Evolutionary conservation across 306 rosid species (phyloP), one percentile per base, ranked within the genome.

Genomic region (Fagus crenata): DNA sequence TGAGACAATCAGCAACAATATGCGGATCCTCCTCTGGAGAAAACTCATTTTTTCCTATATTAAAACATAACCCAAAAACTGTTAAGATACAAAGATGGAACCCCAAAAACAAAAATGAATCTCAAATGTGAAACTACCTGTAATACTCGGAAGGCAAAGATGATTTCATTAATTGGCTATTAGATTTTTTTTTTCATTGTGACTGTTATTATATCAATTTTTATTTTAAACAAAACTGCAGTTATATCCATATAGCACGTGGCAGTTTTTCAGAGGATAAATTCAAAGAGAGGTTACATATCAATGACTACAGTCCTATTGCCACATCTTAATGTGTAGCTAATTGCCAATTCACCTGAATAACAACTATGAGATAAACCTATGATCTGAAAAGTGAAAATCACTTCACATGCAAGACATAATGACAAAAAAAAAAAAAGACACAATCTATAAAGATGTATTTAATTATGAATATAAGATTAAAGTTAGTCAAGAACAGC

Each of bases 1-100:
- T 92, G 64, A 96, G 72, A 80, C 99, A 96, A 80, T 96, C 99
- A 77, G 89, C 98, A 69, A 96, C 74, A 68, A 93, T 87, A 80
- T 96, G 99, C 7, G 98, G 90, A 87, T 96, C 99, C 88, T 96
- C 99, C 12, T 77, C 85, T 1, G 92, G 82, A 85, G 93, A 81
- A 85, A 96, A 96, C 74, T 89, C 99, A 74, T 28, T 67, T 86
- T 90, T 96, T 76, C 99, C 99, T 96, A 89, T 81, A 89, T 65
- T 67, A 80, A 73, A 79, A 77, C 75, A 85, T 68, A 40, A 68
- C 55, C 72, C 81, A 42, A 78, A 36, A 77, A 55, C 76, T 77
- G 49, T 54, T 75, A 49, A 81, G 78, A 83, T 79, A 72, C 73
- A 4, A 58, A 49, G 17, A 60, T 49, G 67, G 22, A 17, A 60